A percentile compares a stretch with the other conserved stretches of the same genome.
Conservation (phyloP, 768 basidiomycete species). For the Suillus paluster region DNA sequence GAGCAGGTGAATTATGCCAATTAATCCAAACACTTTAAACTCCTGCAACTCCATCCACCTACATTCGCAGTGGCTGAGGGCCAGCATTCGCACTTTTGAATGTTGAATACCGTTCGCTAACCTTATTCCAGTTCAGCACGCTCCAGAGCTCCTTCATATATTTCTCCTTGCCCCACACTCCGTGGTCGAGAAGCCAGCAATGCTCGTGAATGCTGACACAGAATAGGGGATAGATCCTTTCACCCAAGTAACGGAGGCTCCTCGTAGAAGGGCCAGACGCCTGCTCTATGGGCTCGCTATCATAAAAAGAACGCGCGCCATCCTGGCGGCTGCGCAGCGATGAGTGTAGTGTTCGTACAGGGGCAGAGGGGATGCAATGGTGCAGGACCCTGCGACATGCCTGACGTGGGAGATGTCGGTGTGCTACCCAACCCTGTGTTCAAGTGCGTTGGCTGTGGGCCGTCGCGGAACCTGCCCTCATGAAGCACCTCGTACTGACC, state of each 20-base stretch:
- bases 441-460: slow-evolving; percentile 18
- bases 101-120: slow-evolving; percentile 38
- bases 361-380: slow-evolving; percentile 35
- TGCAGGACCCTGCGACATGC: slow-evolving; percentile 37
- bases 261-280: slow-evolving; percentile 12
- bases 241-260: slow-evolving; percentile 45
- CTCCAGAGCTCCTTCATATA: slow-evolving; percentile 87
- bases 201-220: slow-evolving; percentile 84
- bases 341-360: slow-evolving; percentile 35
- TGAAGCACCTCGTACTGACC: slow-evolving; percentile 32
- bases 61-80: slow-evolving; percentile 10
- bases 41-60: background rate
- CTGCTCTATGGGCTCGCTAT: slow-evolving; percentile 3
- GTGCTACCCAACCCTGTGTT: slow-evolving; percentile 27
- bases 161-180: slow-evolving; percentile 89
- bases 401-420: slow-evolving; percentile 49
- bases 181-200: slow-evolving; percentile 87
- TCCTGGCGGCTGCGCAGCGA: slow-evolving; percentile 14
- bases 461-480: slow-evolving; percentile 20
- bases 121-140: slow-evolving; percentile 77
- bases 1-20: slow-evolving; percentile 27
- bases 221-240: slow-evolving; percentile 72
- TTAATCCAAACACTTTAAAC: slow-evolving; percentile 9
- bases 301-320: slow-evolving; percentile 32
- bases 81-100: slow-evolving; percentile 16